Percentiles rank a stretch among this genome's conserved stretches.
Evolutionary conservation across 2,329 filamentous ascomycete genomes (phyloP).

Genomic region (Diaporthe sp.): DNA sequence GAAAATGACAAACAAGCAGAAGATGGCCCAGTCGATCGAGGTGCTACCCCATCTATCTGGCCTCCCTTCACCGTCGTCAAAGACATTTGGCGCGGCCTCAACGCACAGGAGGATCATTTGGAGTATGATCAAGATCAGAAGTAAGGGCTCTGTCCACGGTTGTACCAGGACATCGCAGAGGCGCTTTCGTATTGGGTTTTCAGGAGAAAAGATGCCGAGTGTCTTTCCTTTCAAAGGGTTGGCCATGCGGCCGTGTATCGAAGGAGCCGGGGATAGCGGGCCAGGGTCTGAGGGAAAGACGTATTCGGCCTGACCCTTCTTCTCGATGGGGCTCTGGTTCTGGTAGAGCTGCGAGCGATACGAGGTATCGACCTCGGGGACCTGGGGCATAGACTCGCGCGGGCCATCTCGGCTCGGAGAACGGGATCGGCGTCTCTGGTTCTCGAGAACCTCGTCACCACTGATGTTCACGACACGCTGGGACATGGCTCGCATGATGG

Average conservation of each 20-base stretch:
- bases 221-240: slow-evolving; percentile 91
- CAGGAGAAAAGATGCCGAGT: slow-evolving; percentile 83
- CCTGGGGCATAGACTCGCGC: slow-evolving; percentile 58
- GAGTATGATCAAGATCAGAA: slow-evolving; percentile 86
- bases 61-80: slow-evolving; percentile 68
- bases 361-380: slow-evolving; percentile 59
- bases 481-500: slow-evolving; percentile 87
- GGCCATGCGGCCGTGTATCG: slow-evolving; percentile 49
- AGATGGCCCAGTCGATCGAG: slow-evolving; percentile 81
- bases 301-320: slow-evolving; percentile 49
- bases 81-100: slow-evolving; percentile 80
- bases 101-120: slow-evolving; percentile 91
- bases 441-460: slow-evolving; percentile 88
- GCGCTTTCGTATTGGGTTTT: slow-evolving; percentile 77
- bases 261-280: slow-evolving; percentile 43
- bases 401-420: slow-evolving; percentile 64
- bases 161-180: slow-evolving; percentile 89
- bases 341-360: slow-evolving; percentile 60
- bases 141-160: slow-evolving; percentile 85
- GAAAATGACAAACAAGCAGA: slow-evolving; percentile 88
- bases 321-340: slow-evolving; percentile 55
- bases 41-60: slow-evolving; percentile 73
- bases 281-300: slow-evolving; percentile 44
- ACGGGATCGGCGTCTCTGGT: slow-evolving; percentile 70
- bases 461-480: slow-evolving; percentile 98